Base-by-base conservation (phyloP, 2,329 filamentous ascomycete species). In the Aspergillus sp. region DNA sequence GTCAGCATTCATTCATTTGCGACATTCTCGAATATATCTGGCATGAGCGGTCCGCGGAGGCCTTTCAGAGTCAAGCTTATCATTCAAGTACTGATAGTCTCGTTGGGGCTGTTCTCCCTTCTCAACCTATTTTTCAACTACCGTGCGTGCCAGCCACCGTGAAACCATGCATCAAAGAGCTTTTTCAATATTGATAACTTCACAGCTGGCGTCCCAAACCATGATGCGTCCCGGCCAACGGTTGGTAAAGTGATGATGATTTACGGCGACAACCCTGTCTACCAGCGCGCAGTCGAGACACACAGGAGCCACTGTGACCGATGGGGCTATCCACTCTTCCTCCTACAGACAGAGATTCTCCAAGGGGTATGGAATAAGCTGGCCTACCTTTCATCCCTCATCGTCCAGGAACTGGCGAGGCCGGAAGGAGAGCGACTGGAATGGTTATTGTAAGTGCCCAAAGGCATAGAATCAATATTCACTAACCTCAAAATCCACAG, bases 311-410 rank as follows among this genome's bases (percentile, higher is more conserved):
- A 80, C 56, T 73, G 75, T 50, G 63, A 68, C 9, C 63, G 77
- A 26, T 74, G 77, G 42, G 73, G 75, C 4, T 79, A 78, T 39
- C 74, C 76, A 9, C 63, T 79, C 6, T 71, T 75, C 42, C 71
- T 80, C 6, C 66, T 79, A 47, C 75, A 76, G 5, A 68, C 76
- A 38, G 62, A 71, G 2, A 67, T 80, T 1, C 64, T 79, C 17
- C 75, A 78, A 48, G 73, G 76, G 41, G 68, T 76, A 5, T 80
- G 78, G 77, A 76, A 72, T 47, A 80, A 80, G 53, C 71, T 72
- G 3, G 78, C 75, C 2, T 78, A 78, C 58, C 74, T 80, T 32
- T 66, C 79, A 9, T 68, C 71, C 0, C 17, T 70, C 15, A 36
- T 74, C 8, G 50, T 72, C 9, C 56, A 65, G n/a, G 71, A 74